Evolutionary conservation across 2,329 filamentous ascomycete genomes (phyloP).

Genomic region (Cadophora luteo-olivacea): DNA sequence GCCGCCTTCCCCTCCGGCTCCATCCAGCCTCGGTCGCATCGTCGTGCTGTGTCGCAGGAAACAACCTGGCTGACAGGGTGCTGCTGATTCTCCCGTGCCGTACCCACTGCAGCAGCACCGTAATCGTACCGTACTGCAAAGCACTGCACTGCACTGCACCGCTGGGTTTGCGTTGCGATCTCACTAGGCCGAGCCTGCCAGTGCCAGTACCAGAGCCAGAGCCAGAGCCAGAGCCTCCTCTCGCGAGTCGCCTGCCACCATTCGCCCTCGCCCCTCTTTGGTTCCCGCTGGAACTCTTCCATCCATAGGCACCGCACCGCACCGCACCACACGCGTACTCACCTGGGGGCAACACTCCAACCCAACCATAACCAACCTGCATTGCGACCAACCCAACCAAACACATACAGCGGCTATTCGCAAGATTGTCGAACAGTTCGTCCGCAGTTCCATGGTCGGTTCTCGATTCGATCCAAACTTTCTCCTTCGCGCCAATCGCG

Average conservation of each 20-base stretch:
- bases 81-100: neutral
- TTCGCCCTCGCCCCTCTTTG: neutral
- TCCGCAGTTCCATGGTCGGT: slow-evolving; percentile 15
- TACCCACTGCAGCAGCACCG: neutral
- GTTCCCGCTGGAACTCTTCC: neutral
- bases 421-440: slow-evolving; percentile 24
- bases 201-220: no score
- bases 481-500: slow-evolving; percentile 20
- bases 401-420: slow-evolving; percentile 21
- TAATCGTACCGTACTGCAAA: neutral
- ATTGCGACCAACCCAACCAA: neutral
- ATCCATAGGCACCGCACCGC: neutral
- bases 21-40: slow-evolving; percentile 1
- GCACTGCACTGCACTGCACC: slow-evolving; percentile 3
- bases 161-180: neutral
- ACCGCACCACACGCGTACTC: neutral
- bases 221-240: neutral
- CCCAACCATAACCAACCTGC: slow-evolving; percentile 15
- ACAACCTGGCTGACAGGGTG: neutral
- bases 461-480: slow-evolving; percentile 1
- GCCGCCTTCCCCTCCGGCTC: neutral
- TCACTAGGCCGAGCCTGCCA: slow-evolving; percentile 2
- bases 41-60: neutral
- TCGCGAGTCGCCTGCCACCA: neutral
- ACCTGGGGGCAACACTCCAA: neutral